Evolutionary conservation across 176 grass and related monocot genomes (phyloP).

Genomic region (Raddia distichophylla): DNA sequence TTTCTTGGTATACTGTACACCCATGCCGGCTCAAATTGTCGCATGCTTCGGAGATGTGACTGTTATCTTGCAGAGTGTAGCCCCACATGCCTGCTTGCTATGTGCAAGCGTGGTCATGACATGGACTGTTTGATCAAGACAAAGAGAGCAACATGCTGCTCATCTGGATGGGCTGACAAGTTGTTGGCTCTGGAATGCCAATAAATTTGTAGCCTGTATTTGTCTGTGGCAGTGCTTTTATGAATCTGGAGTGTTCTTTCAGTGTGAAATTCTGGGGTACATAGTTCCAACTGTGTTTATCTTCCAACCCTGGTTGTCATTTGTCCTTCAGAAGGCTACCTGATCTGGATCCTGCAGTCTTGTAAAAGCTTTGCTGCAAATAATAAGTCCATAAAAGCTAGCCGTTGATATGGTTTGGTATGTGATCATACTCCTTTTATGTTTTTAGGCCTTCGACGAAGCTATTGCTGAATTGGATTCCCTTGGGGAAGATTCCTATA

Average conservation of each 20-base stretch:
- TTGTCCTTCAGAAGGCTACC: not conserved
- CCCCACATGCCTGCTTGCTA: slow-evolving; percentile 40
- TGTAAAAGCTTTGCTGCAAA: slow-evolving; percentile 8
- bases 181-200: slow-evolving; percentile 28
- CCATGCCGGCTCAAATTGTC: slow-evolving; percentile 33
- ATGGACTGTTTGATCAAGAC: slow-evolving; percentile 39
- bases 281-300: not conserved
- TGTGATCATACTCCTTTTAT: slow-evolving; percentile 28
- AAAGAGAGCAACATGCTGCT: slow-evolving; percentile 6
- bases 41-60: slow-evolving; percentile 39
- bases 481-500: slow-evolving; percentile 98
- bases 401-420: not conserved
- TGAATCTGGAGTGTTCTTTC: slow-evolving; percentile 15
- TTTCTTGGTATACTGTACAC: slow-evolving; percentile 4
- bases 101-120: slow-evolving; percentile 26
- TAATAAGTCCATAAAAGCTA: not conserved
- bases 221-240: slow-evolving; percentile 2
- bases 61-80: slow-evolving; percentile 32
- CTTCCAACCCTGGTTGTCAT: not conserved
- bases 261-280: not conserved
- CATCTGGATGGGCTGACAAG: not conserved
- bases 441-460: slow-evolving; percentile 85
- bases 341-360: not conserved
- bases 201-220: not conserved
- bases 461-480: slow-evolving; percentile 91